Conservation (phyloP, 164 flowering plant species). For the grape (Vitis vinifera) region DNA sequence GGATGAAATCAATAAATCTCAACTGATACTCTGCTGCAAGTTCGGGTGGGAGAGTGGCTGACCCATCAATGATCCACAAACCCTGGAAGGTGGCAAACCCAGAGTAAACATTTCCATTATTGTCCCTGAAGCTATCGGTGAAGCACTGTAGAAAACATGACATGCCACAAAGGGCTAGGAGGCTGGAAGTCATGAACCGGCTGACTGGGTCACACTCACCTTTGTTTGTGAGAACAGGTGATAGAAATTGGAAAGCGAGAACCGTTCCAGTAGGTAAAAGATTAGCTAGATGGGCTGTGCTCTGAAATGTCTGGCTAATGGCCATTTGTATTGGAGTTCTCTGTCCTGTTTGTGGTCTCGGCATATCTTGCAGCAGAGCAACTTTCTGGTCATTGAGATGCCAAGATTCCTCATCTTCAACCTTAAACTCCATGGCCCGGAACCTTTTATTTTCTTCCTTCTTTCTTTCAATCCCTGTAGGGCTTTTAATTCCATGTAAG, state of each 20-base stretch:
- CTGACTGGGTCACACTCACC: slow-evolving; percentile 52
- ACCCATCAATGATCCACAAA: slow-evolving; percentile 52
- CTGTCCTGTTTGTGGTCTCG: slow-evolving; percentile 23
- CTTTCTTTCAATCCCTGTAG: neutral
- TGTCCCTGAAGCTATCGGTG: slow-evolving; percentile 61
- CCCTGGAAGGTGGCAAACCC: slow-evolving; percentile 44
- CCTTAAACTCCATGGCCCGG: slow-evolving; percentile 42
- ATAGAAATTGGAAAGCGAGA: slow-evolving; percentile 61
- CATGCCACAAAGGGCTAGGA: slow-evolving; percentile 50
- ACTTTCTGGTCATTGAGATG: slow-evolving; percentile 23
- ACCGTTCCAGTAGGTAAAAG: slow-evolving; percentile 69
- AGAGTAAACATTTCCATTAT: slow-evolving; percentile 42
- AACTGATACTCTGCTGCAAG: slow-evolving; percentile 26
- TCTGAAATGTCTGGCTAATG: slow-evolving; percentile 57
- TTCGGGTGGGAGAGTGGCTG: slow-evolving; percentile 28
- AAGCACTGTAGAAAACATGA: slow-evolving; percentile 57
- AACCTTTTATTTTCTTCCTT: neutral
- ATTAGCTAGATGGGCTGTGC: slow-evolving; percentile 69
- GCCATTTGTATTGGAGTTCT: slow-evolving; percentile 45
- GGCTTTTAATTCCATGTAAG: too few species aligned
- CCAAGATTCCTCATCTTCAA: slow-evolving; percentile 15
- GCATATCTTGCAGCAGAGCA: slow-evolving; percentile 31
- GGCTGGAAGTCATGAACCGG: slow-evolving; percentile 43
- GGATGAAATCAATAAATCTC: slow-evolving; percentile 40
- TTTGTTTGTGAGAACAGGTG: slow-evolving; percentile 59